Conservation (phyloP, 805 yeast genomes). For the Deakozyma indianensis region DNA sequence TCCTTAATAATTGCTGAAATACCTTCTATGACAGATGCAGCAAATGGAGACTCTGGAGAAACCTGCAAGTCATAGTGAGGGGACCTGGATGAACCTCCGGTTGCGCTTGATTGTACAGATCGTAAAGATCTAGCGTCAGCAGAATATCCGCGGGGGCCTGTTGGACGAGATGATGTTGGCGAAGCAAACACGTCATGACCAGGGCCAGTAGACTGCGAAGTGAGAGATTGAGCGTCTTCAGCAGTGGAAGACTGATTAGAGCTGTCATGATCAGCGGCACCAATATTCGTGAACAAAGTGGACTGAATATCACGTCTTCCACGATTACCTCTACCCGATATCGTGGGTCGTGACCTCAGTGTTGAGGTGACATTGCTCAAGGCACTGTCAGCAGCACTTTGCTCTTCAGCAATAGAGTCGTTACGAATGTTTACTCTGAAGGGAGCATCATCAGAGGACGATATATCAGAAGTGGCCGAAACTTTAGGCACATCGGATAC, state of each 20-base stretch:
- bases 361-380: constrained; percentile 18
- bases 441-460: constrained; percentile 6
- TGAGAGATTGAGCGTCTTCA: background rate
- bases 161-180: background rate
- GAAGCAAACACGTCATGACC: background rate
- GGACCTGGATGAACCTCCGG: constrained; percentile 6
- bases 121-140: constrained; percentile 14
- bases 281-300: constrained; percentile 15
- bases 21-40: constrained; percentile 76
- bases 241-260: constrained; percentile 6
- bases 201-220: background rate
- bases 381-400: constrained; percentile 16
- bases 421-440: constrained; percentile 14
- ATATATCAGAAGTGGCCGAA: constrained; percentile 3
- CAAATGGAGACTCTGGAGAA: constrained; percentile 25
- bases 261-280: constrained; percentile 11
- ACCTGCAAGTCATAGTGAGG: constrained; percentile 14
- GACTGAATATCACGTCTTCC: constrained; percentile 20
- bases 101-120: constrained; percentile 10
- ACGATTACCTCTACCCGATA: constrained; percentile 15
- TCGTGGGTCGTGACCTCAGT: constrained; percentile 17
- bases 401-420: constrained; percentile 14
- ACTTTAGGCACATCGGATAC: background rate
- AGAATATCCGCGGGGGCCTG: background rate
- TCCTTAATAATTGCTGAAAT: constrained; percentile 60